phyloP scores from a whole-genome alignment of 2,329 filamentous ascomycete genomes.

The Aaosphaeria arxii region DNA sequence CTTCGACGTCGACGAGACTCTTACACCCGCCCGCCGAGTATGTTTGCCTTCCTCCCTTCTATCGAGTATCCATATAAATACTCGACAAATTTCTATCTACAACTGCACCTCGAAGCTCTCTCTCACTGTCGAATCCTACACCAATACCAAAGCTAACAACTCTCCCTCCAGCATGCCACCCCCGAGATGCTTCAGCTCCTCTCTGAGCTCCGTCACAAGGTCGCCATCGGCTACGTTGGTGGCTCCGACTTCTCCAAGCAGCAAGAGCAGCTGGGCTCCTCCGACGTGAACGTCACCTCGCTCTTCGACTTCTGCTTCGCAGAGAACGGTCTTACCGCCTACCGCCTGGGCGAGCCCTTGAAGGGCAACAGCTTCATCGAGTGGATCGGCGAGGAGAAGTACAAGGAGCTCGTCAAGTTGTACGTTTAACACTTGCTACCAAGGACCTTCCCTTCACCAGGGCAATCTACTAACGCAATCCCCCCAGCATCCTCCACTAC shows the following conservation, averaged over 20 bases:
- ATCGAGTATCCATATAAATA: neutral
- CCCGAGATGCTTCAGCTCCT: conserved; percentile 84
- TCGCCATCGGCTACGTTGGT: conserved; percentile 87
- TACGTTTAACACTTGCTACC: conserved; percentile 10
- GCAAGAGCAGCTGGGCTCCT: conserved; percentile 85
- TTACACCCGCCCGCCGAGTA: conserved; percentile 78
- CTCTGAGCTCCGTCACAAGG: conserved; percentile 76
- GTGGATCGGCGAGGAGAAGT: conserved; percentile 83
- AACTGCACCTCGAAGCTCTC: conserved; percentile 1
- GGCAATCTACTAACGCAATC: neutral
- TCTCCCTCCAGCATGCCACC: conserved; percentile 56
- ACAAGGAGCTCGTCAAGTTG: conserved; percentile 72
- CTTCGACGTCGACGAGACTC: conserved; percentile 94
- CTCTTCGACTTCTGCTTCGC: conserved; percentile 98
- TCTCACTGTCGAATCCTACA: conserved; percentile 1
- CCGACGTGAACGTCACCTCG: conserved; percentile 64
- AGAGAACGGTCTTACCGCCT: conserved; percentile 94
- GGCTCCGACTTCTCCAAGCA: conserved; percentile 91
- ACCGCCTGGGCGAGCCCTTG: conserved; percentile 74
- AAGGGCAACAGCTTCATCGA: conserved; percentile 82
- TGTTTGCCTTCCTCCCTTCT: neutral
- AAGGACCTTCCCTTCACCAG: neutral
- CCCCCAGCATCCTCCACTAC: conserved; percentile 64
- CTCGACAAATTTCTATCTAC: neutral
- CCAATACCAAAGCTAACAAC: neutral